Percentiles rank a stretch among this genome's conserved stretches.
These are phyloP conservation scores for Amanita brunnescens DNA, from an alignment of 768 basidiomycete genomes.

Conservation along the genomic window DNA sequence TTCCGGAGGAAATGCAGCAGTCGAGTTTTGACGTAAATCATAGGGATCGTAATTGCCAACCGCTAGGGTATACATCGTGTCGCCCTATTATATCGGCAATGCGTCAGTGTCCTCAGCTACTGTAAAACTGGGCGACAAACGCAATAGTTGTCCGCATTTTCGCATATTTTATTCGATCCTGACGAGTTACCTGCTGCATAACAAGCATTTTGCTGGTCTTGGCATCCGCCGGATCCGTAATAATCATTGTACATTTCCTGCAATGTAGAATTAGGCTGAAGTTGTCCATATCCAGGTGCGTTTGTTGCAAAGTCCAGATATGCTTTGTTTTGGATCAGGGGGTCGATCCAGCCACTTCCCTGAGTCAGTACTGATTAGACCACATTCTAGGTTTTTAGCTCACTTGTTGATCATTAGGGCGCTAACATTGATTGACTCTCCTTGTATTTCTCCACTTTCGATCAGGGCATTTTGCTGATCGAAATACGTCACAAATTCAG, in stretches of 20 bases:
- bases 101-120: not conserved
- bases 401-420: constrained; percentile 62
- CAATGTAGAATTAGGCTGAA: constrained; percentile 40
- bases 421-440: constrained; percentile 43
- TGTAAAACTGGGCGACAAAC: constrained; percentile 24
- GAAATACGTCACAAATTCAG: constrained; percentile 56
- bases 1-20: constrained; percentile 46
- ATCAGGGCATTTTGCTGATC: constrained; percentile 53
- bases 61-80: constrained; percentile 41
- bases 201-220: constrained; percentile 46
- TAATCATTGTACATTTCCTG: constrained; percentile 38
- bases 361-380: not conserved
- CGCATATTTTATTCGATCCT: constrained; percentile 41
- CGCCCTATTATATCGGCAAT: constrained; percentile 21
- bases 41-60: constrained; percentile 44
- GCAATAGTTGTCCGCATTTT: constrained; percentile 44
- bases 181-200: constrained; percentile 41
- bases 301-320: constrained; percentile 51
- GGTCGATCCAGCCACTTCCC: constrained; percentile 58
- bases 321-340: constrained; percentile 52
- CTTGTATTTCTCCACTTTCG: constrained; percentile 30
- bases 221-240: constrained; percentile 41
- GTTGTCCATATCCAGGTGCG: constrained; percentile 60
- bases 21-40: constrained; percentile 50
- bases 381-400: constrained; percentile 2